A percentile compares a stretch with the other conserved stretches of the same genome.
phyloP scores from a whole-genome alignment of 257 asterid species.

The Petunia axillaris region DNA sequence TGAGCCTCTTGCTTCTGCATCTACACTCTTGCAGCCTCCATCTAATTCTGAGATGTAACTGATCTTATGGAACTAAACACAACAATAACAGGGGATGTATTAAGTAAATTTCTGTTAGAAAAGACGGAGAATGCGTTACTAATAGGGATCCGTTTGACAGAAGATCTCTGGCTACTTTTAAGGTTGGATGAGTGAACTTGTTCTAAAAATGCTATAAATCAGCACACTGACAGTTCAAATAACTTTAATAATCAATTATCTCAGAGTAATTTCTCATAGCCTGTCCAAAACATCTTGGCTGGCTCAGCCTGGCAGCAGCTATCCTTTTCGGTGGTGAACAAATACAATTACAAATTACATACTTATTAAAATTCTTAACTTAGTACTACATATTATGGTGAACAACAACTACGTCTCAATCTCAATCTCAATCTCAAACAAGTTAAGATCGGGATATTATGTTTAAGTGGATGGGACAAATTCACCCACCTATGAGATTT shows the following conservation, averaged over 20 bases:
- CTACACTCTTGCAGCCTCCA: conserved; percentile 68
- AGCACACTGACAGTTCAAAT: neutral
- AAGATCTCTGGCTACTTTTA: neutral
- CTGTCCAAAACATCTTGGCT: too few relatives aligned
- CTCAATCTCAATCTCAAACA: too few relatives aligned
- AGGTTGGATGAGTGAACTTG: neutral
- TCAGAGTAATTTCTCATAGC: neutral
- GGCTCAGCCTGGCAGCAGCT: too few relatives aligned
- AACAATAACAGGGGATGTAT: conserved; percentile 16
- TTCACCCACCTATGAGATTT: neutral
- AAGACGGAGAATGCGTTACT: neutral
- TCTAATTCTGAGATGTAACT: conserved; percentile 27
- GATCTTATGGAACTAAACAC: conserved; percentile 6
- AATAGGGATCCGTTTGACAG: neutral
- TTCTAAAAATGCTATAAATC: neutral
- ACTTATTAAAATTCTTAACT: too few relatives aligned
- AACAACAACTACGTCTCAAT: too few relatives aligned
- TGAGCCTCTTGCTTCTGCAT: conserved; percentile 71
- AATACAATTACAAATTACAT: too few relatives aligned
- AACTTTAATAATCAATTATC: neutral
- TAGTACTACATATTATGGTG: too few relatives aligned
- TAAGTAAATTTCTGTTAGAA: conserved; percentile 25
- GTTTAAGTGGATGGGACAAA: neutral
- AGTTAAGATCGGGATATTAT: too few relatives aligned
- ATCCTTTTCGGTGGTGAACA: too few relatives aligned